Percentiles rank a stretch among this genome's conserved stretches.
Conservation (phyloP, 148 eudicot species). For the Selenicereus undatus region DNA sequence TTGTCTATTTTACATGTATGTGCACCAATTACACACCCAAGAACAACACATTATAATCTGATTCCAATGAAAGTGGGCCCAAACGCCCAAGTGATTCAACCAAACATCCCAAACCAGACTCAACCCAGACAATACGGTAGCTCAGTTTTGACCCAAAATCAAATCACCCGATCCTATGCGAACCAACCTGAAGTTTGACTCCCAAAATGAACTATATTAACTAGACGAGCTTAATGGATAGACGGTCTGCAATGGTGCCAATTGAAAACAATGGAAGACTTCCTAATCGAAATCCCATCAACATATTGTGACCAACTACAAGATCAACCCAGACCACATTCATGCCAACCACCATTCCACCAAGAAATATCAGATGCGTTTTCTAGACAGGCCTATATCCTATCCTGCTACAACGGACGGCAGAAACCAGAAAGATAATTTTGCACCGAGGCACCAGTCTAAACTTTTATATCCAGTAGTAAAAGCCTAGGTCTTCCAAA, state of each 20-base stretch:
- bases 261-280: no score
- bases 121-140: background rate
- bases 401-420: background rate
- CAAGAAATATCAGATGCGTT: background rate
- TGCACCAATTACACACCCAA: no score
- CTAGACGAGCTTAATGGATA: background rate
- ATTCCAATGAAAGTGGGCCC: no score
- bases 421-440: background rate
- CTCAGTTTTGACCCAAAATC: background rate
- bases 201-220: background rate
- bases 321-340: background rate
- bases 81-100: no score
- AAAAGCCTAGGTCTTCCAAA: background rate
- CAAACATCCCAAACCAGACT: constrained; percentile 27
- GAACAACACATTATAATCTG: no score
- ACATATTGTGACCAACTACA: background rate
- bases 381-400: background rate
- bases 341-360: background rate
- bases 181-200: background rate
- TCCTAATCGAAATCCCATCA: background rate
- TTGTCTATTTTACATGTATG: no score
- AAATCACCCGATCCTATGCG: background rate
- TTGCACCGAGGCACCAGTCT: background rate
- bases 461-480: background rate
- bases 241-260: background rate